Evolutionary conservation across 2,329 filamentous ascomycete genomes (phyloP), one percentile per base, ranked within the genome.

Genomic region (Phoma sp.): DNA sequence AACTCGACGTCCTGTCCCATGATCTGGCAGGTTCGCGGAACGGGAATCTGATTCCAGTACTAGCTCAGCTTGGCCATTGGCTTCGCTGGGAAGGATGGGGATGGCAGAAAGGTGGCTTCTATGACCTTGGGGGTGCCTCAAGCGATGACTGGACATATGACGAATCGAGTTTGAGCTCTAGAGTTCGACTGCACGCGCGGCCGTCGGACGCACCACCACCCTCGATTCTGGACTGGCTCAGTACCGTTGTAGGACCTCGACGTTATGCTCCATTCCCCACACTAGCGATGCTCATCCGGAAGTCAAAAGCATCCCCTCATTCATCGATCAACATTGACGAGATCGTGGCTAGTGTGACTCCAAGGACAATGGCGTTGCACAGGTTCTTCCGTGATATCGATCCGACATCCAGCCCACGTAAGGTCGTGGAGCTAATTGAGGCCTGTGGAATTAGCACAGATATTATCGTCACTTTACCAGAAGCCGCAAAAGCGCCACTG

Each of bases 21-120:
- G 80, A 84, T 58, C 72, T 76, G n/a, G 75, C 80, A 10, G 74
- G 70, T 43, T 74, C 73, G 19, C 76, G 81, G 37, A 64, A 76
- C 21, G 76, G 80, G 13, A 80, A 82, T 37, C 76, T 98, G 21
- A 85, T 86, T n/a, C 87, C 90, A 15, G 74, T 97, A 2, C 78
- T 98, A 38, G 87, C 88, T 40, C 94, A 97, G 71, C 81, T 99
- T 52, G 86, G 89, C 1, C 80, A 83, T 48, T 98, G 94, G 93
- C 80, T 99, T 22, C 85, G 85, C 8, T 96, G 94, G 83, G 73
- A 78, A 24, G 79, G 77, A 22, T 91, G 88, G 88, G 77, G 76
- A 36, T 82, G 78, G 74, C 75, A 72, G 32, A 67, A 74, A 12
- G 78, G 82, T 51, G 75, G 78, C 19, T 85, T 84, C 56, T 89